Base-by-base conservation (phyloP, 164 flowering plant species). In the Akebia trifoliata region DNA sequence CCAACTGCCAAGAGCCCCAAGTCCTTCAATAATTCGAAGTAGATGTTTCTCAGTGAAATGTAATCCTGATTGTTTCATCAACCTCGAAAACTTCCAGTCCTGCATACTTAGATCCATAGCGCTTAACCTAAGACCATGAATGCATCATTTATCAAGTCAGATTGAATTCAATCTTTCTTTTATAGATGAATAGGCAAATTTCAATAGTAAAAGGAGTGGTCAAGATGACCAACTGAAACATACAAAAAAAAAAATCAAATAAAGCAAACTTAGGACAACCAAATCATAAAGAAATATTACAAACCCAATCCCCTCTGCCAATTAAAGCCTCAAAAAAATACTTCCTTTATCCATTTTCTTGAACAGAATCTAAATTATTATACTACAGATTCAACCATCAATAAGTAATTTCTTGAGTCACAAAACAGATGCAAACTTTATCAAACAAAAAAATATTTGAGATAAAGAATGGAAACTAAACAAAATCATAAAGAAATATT, bases 51-150 rank as follows among this genome's bases (percentile, higher is more conserved):
- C 98, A 14, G 85, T 81, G 56, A 77, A 93, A 58, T 68, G 81
- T 70, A 93, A 72, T 17, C 74, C 82, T 4, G 92, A 80, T 43
- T 76, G 86, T 34, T 79, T 89, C 96, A 93, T 84, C 72, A 89
- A 72, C 78, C 81, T 79, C 21, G 81, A 68, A 62, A 93, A 81
- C 76, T 87, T 93, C 97, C 97, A 93, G 57, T 93, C 86, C 61
- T 59, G 73, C 72, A 55, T 65, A 39, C 68, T 70, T 17, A 80
- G 54, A 53, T 83, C 79, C 28, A 68, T 63, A 20, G 51, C 69
- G 63, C 78, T 78, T 28, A 93, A 70, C 78, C 98, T 93, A 69
- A 15, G 12, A 56, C 15, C 42, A 31, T 8, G 12, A 55, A 57
- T 20, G 31, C 31, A 7, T 35, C 30, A 32, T 4, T 37, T n/a